Percentiles rank a stretch among this genome's conserved stretches.
Evolutionary conservation across 1,139 yeast genomes (phyloP).

Genomic region (Casaregolazyma lundiana): DNA sequence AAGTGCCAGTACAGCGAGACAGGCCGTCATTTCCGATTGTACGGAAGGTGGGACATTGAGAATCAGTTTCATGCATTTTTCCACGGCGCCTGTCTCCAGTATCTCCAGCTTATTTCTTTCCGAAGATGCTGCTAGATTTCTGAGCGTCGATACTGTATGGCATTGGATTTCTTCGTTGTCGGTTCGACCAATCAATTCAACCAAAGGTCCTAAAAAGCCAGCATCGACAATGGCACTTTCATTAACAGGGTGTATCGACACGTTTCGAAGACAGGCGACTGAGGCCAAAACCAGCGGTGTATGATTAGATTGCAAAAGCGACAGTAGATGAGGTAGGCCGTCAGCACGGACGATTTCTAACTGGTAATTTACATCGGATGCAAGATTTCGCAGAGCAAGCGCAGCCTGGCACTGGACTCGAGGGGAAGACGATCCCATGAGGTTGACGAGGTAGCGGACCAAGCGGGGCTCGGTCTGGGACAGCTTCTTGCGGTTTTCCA

Average conservation of each 20-base stretch:
- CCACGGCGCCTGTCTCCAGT: conserved; percentile 93
- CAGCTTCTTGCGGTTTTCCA: conserved; percentile 77
- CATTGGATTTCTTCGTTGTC: conserved; percentile 96
- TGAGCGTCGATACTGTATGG: conserved; percentile 91
- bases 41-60: conserved; percentile 79
- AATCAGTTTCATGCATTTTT: conserved; percentile 85
- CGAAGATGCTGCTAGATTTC: conserved; percentile 93
- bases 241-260: conserved; percentile 92
- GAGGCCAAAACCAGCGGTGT: conserved; percentile 93
- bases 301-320: conserved; percentile 80
- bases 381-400: conserved; percentile 87
- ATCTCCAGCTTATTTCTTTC: conserved; percentile 90
- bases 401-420: conserved; percentile 99
- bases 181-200: conserved; percentile 72
- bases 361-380: conserved; percentile 88
- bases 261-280: conserved; percentile 95
- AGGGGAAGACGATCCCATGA: conserved; percentile 88
- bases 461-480: conserved; percentile 93
- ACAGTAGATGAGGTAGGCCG: conserved; percentile 88
- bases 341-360: conserved; percentile 93
- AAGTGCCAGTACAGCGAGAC: conserved; percentile 91
- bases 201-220: conserved; percentile 88
- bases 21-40: conserved; percentile 94
- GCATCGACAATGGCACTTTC: conserved; percentile 95
- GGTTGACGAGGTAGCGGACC: conserved; percentile 76